Evolutionary conservation across 805 yeast genomes (phyloP), one percentile per base, ranked within the genome.

Genomic region (Teunomyces lycoperdinae): DNA sequence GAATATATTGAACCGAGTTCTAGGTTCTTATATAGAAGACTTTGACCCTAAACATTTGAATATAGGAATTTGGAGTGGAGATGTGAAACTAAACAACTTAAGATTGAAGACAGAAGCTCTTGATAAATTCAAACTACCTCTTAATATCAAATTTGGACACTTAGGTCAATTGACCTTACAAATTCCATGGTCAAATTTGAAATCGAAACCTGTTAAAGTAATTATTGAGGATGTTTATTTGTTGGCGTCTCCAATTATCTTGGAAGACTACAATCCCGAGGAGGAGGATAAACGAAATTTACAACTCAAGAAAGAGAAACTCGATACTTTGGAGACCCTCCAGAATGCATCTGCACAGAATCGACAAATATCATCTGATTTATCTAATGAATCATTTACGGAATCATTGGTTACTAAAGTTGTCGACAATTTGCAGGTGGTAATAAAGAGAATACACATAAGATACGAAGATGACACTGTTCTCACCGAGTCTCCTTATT

Each of bases 21-120:
- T 84, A 38, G 89, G 89, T 1, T 74, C 81, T 28, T 89, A 90
- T 64, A 90, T 92, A 43, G 96, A 95, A 68, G 88, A 95, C 67
- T 94, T 94, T 66, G 99, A 94, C 69, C 90, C 98, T 13, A 88
- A 87, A 56, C 97, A 94, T 61, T 72, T 94, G 59, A 91, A 94
- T 58, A 91, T 94, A 47, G 99, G 98, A 4, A 90, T 94, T 30
- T 91, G 98, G 96, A 82, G 90, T 58, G 99, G 99, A 32, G 98
- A 94, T 72, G 98, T 91, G 28, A 88, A 88, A 62, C 73, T 94
- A 46, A 78, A 77, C 52, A 84, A 91, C 62, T 77, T 95, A 51
- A 78, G 84, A 48, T 73, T 94, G 50, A 89, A 88, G 67, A 85
- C 87, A 51, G 97, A 91, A 62, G 89, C 97, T 2, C 73, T 94